Base-by-base conservation (phyloP, 2,329 filamentous ascomycete genomes). In the Cadophora gregata region DNA sequence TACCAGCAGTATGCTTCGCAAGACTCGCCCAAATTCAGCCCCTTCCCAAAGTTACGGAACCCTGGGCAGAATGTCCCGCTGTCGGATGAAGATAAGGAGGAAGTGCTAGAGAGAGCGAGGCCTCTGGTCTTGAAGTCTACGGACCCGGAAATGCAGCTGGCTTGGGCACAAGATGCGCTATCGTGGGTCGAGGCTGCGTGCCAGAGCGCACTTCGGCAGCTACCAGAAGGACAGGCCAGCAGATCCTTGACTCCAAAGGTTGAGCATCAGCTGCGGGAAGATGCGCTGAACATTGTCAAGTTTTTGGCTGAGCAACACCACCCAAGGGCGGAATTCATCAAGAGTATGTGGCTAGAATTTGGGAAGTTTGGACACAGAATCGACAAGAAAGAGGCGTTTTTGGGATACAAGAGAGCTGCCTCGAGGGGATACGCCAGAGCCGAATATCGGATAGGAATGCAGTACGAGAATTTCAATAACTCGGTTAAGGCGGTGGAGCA, bases 391-490 rank as follows among this genome's bases (percentile, higher is more conserved):
- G 95, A 97, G 80, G 95, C 96, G 8, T 98, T 96, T 77, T 81
- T 89, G 68, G 92, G 91, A 74, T 99, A 98, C 80, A 88, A 89
- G 69, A 85, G 90, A 74, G 92, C 96, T n/a, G 91, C 93, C 33
- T 91, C 94, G 73, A 89, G 92, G 73, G 93, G 93, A 66, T 97
- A 94, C 80, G 88, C 90, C 25, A 86, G 96, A 73, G 94, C 96
- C 24, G 93, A 98, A 79, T 99, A 99, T 79, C 89, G 96, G 56
- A 97, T 99, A 81, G 96, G 96, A 69, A 99, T 98, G 95, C 91
- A 97, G 65, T 98, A 94, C 77, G 96, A 99, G 80, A 93, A 92
- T 78, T 95, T 93, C 4, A 97, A 97, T 76, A 95, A 99, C 75
- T 90, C 93, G 67, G 86, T 90, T 69, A 97, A 97, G 78, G 96